These are phyloP conservation scores for Podospora comata DNA, from an alignment of 495 filamentous ascomycete genomes.

Conservation along the genomic window DNA sequence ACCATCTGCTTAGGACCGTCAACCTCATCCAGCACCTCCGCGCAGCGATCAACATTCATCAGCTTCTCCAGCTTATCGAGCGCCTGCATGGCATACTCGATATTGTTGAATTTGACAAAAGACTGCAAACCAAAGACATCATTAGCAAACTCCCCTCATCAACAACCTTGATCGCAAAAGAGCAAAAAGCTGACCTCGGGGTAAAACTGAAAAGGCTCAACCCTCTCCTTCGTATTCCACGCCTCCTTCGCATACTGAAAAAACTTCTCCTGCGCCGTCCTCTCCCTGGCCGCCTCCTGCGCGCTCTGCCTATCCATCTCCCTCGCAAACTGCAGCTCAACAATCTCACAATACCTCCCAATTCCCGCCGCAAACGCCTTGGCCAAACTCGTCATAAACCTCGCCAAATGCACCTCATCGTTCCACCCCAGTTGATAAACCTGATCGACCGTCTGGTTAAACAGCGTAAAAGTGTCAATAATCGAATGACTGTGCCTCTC, in stretches of 20 bases:
- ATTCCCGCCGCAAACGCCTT: slow-evolving; percentile 83
- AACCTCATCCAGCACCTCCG: slow-evolving; percentile 69
- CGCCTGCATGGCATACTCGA: slow-evolving; percentile 87
- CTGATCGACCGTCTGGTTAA: slow-evolving; percentile 85
- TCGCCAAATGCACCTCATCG: slow-evolving; percentile 87
- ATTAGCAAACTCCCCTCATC: background rate
- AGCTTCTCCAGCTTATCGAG: slow-evolving; percentile 85
- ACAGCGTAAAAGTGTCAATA: slow-evolving; percentile 90
- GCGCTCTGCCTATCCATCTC: slow-evolving; percentile 92
- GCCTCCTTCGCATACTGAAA: slow-evolving; percentile 91
- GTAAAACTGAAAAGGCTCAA: slow-evolving; percentile 97
- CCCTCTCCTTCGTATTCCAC: slow-evolving; percentile 90
- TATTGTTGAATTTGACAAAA: slow-evolving; percentile 95
- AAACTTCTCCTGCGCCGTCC: slow-evolving; percentile 86
- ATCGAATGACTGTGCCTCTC: slow-evolving; percentile 89
- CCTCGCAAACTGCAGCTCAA: slow-evolving; percentile 80
- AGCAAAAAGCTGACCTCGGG: slow-evolving; percentile 64
- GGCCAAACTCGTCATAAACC: slow-evolving; percentile 94
- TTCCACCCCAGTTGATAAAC: slow-evolving; percentile 86
- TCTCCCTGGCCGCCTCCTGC: slow-evolving; percentile 73
- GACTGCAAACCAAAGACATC: slow-evolving; percentile 53
- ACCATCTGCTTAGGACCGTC: slow-evolving; percentile 48
- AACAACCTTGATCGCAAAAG: background rate
- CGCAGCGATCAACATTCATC: slow-evolving; percentile 91
- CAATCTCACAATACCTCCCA: slow-evolving; percentile 83